Conservation (phyloP, 2,329 filamentous ascomycete genomes). For the Truncatella angustata region DNA sequence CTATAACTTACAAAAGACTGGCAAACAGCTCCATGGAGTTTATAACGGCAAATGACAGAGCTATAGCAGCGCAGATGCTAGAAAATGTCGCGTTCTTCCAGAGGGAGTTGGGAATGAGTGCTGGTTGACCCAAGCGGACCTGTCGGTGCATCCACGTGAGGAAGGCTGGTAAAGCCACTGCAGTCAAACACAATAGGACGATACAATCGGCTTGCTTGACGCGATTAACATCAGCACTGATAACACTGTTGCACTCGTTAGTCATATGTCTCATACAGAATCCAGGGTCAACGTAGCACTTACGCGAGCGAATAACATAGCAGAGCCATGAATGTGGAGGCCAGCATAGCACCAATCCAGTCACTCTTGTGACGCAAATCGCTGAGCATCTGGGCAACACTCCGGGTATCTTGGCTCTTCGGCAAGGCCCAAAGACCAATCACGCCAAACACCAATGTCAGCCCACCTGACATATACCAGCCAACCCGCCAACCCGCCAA, state of each 20-base stretch:
- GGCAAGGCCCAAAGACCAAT: conserved; percentile 5
- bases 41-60: not conserved
- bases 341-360: conserved; percentile 42
- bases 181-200: conserved; percentile 39
- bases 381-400: too few relatives aligned
- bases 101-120: conserved; percentile 58
- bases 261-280: too few relatives aligned
- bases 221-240: not conserved
- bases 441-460: not conserved
- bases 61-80: conserved; percentile 21
- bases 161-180: conserved; percentile 46
- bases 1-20: conserved; percentile 3
- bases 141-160: conserved; percentile 54
- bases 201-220: conserved; percentile 40
- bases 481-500: conserved; percentile 31
- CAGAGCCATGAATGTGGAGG: conserved; percentile 36
- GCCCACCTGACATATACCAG: conserved; percentile 17
- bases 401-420: too few relatives aligned
- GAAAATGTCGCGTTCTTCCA: conserved; percentile 58
- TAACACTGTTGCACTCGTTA: too few relatives aligned
- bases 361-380: conserved; percentile 37
- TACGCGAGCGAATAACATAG: conserved; percentile 43
- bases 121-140: conserved; percentile 43
- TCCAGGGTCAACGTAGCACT: conserved; percentile 20
- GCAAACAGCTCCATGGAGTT: conserved; percentile 7